Conservation (phyloP, 2,329 filamentous ascomycete genomes). For the Diaporthe batatas region DNA sequence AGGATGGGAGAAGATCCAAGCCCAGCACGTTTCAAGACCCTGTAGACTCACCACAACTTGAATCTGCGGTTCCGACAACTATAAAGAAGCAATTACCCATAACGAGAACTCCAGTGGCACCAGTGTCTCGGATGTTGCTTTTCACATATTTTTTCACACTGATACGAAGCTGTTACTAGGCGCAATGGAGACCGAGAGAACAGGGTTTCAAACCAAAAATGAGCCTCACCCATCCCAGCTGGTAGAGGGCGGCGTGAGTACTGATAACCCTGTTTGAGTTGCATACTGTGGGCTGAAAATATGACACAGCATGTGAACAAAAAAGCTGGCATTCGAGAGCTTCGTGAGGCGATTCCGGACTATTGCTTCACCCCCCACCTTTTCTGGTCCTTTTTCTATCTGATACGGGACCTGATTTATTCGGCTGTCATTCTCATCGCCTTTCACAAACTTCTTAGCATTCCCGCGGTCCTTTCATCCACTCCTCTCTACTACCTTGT, state of each 20-base stretch:
- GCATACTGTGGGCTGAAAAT: background rate
- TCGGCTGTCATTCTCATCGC: background rate
- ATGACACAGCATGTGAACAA: background rate
- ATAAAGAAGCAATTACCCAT: background rate
- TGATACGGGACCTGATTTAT: constrained; percentile 7
- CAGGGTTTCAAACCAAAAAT: constrained; percentile 9
- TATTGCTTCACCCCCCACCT: constrained; percentile 78
- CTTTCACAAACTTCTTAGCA: background rate
- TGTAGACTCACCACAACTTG: background rate
- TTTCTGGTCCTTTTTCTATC: constrained; percentile 16
- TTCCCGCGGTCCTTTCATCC: background rate
- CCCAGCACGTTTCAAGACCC: no score
- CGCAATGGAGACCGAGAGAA: constrained; percentile 14
- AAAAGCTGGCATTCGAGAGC: constrained; percentile 80
- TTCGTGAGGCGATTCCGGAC: constrained; percentile 95
- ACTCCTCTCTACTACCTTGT: background rate
- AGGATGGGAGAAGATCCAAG: background rate
- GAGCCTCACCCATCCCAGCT: constrained; percentile 9
- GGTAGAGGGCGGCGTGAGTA: constrained; percentile 13
- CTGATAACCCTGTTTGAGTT: background rate
- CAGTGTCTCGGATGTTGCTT: no score
- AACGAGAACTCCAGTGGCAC: background rate
- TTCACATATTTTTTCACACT: background rate
- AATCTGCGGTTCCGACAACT: background rate
- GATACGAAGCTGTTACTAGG: background rate